Evolutionary conservation across 352 stramenopile species (phyloP).

Genomic region (Globisporangium apiculatum): DNA sequence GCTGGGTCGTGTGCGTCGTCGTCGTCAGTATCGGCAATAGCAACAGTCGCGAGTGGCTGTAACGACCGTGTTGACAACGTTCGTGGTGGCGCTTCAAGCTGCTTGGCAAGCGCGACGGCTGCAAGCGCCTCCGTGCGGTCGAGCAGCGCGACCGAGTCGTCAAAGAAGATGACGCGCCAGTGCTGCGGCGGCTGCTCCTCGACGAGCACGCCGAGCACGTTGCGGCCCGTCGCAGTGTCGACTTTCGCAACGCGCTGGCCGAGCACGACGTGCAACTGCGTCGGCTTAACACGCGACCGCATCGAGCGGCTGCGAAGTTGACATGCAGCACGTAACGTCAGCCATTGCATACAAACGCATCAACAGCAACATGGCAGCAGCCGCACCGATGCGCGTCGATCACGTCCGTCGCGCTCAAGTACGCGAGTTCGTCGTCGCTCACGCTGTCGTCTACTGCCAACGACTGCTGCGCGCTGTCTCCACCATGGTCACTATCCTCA

Average conservation of each 20-base stretch:
- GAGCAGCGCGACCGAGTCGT: slow-evolving; percentile 42
- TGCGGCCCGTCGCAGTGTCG: slow-evolving; percentile 14
- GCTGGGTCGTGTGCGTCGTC: slow-evolving; percentile 19
- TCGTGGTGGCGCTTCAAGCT: slow-evolving; percentile 6
- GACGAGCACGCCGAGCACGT: slow-evolving; percentile 51
- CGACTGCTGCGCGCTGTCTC: no score
- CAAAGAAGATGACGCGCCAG: slow-evolving; percentile 55
- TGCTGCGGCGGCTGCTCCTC: slow-evolving; percentile 14
- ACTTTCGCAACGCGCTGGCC: slow-evolving; percentile 39
- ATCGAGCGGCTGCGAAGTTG: slow-evolving; percentile 19
- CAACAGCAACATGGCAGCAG: not conserved
- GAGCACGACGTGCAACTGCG: slow-evolving; percentile 7
- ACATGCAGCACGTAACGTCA: not conserved
- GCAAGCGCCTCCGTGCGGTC: slow-evolving; percentile 18
- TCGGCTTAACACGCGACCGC: slow-evolving; percentile 11
- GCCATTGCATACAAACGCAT: not conserved
- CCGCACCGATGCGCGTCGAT: slow-evolving; percentile 42
- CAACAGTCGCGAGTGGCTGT: no score
- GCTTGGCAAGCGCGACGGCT: slow-evolving; percentile 25
- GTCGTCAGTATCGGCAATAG: not conserved
- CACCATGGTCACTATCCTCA: not conserved
- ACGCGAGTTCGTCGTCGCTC: slow-evolving; percentile 33
- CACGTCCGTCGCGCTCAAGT: slow-evolving; percentile 40
- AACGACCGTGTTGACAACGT: no score
- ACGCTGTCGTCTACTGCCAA: slow-evolving; percentile 5